Conservation (phyloP, 225 moss, liverwort and hornwort genomes). For the Pleurozium schreberi region DNA sequence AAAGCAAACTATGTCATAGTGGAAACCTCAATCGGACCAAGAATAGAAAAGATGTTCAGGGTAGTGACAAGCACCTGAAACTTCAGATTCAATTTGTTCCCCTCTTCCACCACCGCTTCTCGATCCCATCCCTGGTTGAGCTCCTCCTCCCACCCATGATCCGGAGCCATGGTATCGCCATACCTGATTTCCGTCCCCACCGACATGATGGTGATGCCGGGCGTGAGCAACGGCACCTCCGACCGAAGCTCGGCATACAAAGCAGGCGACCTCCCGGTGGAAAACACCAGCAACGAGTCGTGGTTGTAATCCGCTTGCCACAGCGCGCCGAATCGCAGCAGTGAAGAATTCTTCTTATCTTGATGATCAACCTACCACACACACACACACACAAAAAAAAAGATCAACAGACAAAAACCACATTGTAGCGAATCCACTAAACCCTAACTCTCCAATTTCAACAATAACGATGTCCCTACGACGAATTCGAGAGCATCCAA, state of each 20-base stretch:
- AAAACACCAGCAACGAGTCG: conserved; percentile 84
- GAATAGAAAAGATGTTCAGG: no score
- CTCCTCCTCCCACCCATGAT: conserved; percentile 80
- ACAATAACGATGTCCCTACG: neutral
- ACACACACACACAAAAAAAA: no score
- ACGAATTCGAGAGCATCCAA: neutral
- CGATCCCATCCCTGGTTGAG: conserved; percentile 86
- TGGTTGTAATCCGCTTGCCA: conserved; percentile 85
- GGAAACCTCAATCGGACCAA: neutral
- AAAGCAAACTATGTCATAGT: neutral
- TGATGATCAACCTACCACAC: conserved; percentile 76
- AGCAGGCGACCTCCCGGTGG: conserved; percentile 78
- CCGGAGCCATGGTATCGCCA: conserved; percentile 74
- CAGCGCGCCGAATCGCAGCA: conserved; percentile 71
- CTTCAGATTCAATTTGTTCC: conserved; percentile 42
- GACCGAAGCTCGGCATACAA: conserved; percentile 63
- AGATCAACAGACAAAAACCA: neutral
- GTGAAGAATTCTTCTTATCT: conserved; percentile 49
- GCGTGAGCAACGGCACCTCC: conserved; percentile 74
- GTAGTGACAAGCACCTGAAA: conserved; percentile 45
- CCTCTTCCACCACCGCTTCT: conserved; percentile 64
- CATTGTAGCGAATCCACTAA: neutral
- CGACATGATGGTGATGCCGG: conserved; percentile 88
- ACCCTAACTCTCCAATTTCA: neutral
- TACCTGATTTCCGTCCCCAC: conserved; percentile 94